Percentiles rank a stretch among this genome's conserved stretches.
These are phyloP conservation scores for Corinectria fuckeliana DNA, from an alignment of 2,329 filamentous ascomycete species.

Conservation along the genomic window DNA sequence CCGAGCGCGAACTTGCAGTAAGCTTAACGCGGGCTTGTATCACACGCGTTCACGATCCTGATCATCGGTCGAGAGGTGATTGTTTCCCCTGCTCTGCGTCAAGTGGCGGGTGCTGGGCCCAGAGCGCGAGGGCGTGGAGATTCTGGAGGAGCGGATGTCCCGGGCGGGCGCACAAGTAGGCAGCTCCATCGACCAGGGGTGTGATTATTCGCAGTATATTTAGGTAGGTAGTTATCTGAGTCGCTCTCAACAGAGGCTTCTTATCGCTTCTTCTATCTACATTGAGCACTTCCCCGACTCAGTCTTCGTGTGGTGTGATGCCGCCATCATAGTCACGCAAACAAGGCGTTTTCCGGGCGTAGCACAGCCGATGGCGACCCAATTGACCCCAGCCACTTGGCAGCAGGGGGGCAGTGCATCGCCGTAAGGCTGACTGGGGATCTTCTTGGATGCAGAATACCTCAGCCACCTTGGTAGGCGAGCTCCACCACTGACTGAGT, in stretches of 20 bases:
- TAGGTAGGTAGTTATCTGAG: not conserved
- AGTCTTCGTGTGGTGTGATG: not conserved
- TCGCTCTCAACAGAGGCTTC: not conserved
- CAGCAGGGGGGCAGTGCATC: not conserved
- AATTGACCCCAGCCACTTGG: not conserved
- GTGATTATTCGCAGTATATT: not conserved
- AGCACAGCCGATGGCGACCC: too few relatives aligned
- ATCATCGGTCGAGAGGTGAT: too few relatives aligned
- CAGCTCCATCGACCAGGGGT: too few relatives aligned
- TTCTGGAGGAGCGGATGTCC: constrained; percentile 29
- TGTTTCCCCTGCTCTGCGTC: constrained; percentile 35
- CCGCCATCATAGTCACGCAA: not conserved
- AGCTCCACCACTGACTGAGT: too few relatives aligned
- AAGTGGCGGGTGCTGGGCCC: constrained; percentile 35
- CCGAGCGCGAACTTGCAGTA: too few relatives aligned
- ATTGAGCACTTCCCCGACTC: not conserved
- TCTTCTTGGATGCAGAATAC: too few relatives aligned
- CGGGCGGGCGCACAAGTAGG: constrained; percentile 33
- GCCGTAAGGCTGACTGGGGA: not conserved
- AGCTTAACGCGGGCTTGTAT: too few relatives aligned
- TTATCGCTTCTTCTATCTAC: not conserved
- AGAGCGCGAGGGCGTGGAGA: constrained; percentile 18
- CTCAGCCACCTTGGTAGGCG: too few relatives aligned
- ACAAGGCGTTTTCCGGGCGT: not conserved
- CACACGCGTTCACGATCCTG: too few relatives aligned